Percentiles rank a stretch among this genome's conserved stretches.
Evolutionary conservation across 2,329 filamentous ascomycete genomes (phyloP).

Genomic region (Talaromyces sp.): DNA sequence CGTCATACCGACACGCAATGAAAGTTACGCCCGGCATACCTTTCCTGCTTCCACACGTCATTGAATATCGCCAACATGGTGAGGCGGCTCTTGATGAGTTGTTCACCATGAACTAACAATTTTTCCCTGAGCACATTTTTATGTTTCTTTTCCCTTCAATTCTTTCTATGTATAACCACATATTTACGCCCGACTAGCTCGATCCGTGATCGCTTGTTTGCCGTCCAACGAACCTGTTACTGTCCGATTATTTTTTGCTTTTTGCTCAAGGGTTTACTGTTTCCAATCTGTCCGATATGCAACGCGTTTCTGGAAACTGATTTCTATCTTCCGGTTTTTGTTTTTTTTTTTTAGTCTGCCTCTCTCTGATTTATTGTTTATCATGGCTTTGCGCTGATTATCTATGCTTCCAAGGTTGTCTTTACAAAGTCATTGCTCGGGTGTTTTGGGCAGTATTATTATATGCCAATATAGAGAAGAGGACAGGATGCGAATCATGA

Average conservation of each 20-base stretch:
- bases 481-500: not conserved
- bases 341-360: not conserved
- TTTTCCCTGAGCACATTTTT: not conserved
- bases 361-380: not conserved
- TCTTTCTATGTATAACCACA: not conserved
- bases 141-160: not conserved
- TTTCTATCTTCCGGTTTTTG: not conserved
- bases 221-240: not conserved
- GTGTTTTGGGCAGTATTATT: not conserved
- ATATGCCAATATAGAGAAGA: not conserved
- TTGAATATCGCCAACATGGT: slow-evolving; percentile 31
- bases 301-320: not conserved
- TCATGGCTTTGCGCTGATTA: not conserved
- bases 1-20: slow-evolving; percentile 35
- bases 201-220: slow-evolving; percentile 3
- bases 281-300: not conserved
- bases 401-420: not conserved
- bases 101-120: slow-evolving; percentile 21
- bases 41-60: slow-evolving; percentile 38
- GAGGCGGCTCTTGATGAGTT: slow-evolving; percentile 28
- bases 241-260: not conserved
- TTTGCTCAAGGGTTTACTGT: not conserved
- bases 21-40: slow-evolving; percentile 34
- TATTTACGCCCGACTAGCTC: slow-evolving; percentile 3
- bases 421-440: not conserved